Conservation (phyloP, 345 rosid genomes). For the Brassica nigra region DNA sequence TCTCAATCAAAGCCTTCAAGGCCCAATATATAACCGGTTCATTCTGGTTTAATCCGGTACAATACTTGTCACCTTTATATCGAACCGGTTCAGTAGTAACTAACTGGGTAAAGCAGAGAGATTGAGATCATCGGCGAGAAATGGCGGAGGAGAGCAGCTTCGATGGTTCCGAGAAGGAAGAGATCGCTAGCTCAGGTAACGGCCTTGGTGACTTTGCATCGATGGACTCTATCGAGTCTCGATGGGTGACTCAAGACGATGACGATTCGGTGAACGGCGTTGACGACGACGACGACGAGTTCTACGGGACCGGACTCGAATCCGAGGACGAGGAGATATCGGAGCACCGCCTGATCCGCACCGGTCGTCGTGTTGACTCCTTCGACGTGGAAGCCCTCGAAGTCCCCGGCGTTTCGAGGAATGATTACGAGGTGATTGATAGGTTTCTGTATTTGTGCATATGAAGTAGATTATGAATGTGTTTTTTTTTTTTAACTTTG, state of each 20-base stretch:
- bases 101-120: constrained; percentile 16
- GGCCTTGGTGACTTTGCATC: constrained; percentile 52
- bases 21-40: background rate
- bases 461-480: background rate
- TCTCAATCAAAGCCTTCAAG: background rate
- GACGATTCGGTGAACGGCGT: constrained; percentile 72
- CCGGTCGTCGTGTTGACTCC: constrained; percentile 83
- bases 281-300: constrained; percentile 45
- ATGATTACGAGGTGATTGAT: constrained; percentile 61
- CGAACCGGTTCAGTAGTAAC: constrained; percentile 35
- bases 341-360: constrained; percentile 79
- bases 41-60: constrained; percentile 3
- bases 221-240: constrained; percentile 80
- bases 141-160: constrained; percentile 63
- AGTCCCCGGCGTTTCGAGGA: constrained; percentile 77
- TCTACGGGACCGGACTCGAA: constrained; percentile 48
- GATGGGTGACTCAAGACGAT: constrained; percentile 93
- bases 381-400: constrained; percentile 98
- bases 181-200: constrained; percentile 44
- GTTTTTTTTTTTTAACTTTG: constrained; percentile 4
- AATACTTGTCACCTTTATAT: background rate
- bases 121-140: constrained; percentile 29
- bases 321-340: constrained; percentile 79
- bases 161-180: constrained; percentile 52
- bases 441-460: background rate